phyloP scores from a whole-genome alignment of 164 flowering plant genomes.

The Hamamelis virginiana region DNA sequence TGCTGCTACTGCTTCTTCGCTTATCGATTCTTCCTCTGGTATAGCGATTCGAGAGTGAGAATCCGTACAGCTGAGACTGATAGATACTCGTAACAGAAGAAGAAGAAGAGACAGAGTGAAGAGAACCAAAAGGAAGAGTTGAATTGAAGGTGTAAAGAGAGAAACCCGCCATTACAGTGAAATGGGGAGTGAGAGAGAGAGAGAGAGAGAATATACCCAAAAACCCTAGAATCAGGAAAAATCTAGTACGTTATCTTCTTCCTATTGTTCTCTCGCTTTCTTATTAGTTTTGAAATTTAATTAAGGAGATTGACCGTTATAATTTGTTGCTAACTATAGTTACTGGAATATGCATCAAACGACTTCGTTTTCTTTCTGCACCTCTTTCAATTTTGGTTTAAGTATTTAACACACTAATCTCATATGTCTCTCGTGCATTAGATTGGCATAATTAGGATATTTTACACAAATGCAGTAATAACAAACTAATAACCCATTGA shows the following conservation, averaged over 20 bases:
- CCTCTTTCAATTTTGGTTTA: no score
- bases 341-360: no score
- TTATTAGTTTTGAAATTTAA: not conserved
- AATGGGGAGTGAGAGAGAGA: conserved; percentile 12
- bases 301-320: no score
- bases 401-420: no score
- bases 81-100: conserved; percentile 4
- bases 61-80: conserved; percentile 7
- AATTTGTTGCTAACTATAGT: no score
- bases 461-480: no score
- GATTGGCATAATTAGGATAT: no score
- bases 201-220: conserved; percentile 28
- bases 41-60: not conserved
- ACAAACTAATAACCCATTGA: no score
- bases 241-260: conserved; percentile 7
- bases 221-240: conserved; percentile 24
- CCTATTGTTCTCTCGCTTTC: not conserved
- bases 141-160: conserved; percentile 20
- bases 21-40: conserved; percentile 3
- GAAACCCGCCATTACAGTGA: conserved; percentile 24
- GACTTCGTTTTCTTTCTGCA: no score
- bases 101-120: not conserved
- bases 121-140: conserved; percentile 1
- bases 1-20: conserved; percentile 11
- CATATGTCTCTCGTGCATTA: no score